Conservation (phyloP, 305 asterid species). For the Fraxinus velutina region DNA sequence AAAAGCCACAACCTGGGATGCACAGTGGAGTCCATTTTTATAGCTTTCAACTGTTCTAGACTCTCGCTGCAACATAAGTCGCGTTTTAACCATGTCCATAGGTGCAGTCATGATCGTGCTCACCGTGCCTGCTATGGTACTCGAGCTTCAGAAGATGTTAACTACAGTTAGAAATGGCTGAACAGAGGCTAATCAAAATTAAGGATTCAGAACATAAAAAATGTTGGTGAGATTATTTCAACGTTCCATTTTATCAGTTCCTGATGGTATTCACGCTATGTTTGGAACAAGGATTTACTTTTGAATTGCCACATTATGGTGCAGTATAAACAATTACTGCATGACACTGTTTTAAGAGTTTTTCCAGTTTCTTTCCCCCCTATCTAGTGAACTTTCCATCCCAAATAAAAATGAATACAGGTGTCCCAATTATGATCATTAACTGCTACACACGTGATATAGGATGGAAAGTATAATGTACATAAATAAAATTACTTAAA, state of each 20-base stretch:
- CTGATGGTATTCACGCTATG: background rate
- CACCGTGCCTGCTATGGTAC: conserved; percentile 73
- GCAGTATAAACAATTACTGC: background rate
- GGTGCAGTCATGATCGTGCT: conserved; percentile 93
- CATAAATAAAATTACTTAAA: background rate
- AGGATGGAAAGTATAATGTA: background rate
- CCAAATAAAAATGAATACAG: background rate
- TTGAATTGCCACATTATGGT: background rate
- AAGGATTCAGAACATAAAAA: conserved; percentile 1
- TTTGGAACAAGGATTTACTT: background rate
- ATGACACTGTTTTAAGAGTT: background rate
- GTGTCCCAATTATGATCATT: background rate
- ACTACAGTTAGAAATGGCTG: conserved; percentile 31
- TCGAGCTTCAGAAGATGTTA: conserved; percentile 56
- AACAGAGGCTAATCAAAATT: conserved; percentile 5
- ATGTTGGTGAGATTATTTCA: background rate
- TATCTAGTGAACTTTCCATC: background rate
- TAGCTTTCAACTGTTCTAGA: conserved; percentile 58
- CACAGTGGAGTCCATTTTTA: conserved; percentile 81
- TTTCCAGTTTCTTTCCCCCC: background rate
- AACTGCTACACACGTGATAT: background rate
- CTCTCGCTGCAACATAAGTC: conserved; percentile 88
- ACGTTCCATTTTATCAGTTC: conserved; percentile 1
- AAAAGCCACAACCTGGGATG: conserved; percentile 61
- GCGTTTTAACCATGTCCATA: conserved; percentile 85